phyloP scores from a whole-genome alignment of 345 rosid species.

The Turritis glabra region DNA sequence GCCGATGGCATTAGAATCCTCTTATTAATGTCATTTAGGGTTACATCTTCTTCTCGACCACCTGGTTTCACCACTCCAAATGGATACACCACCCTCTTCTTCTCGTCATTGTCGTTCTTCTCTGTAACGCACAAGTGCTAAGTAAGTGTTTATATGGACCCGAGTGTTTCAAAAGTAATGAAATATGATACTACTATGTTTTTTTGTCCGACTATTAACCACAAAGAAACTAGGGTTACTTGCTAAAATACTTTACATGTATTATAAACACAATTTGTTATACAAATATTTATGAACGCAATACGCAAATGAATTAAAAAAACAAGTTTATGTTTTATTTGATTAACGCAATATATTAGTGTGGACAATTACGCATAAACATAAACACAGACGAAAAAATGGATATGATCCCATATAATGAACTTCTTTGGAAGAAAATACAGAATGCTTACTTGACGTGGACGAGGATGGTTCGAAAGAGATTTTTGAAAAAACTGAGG shows the following conservation, averaged over 20 bases:
- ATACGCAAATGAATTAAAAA: background rate
- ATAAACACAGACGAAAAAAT: background rate
- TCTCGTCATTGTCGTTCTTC: constrained; percentile 14
- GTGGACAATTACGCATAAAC: background rate
- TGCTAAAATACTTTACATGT: background rate
- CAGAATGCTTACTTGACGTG: constrained; percentile 25
- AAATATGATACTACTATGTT: too few relatives aligned
- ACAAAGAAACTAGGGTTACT: background rate
- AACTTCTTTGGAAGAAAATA: background rate
- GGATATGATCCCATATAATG: background rate
- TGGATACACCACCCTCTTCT: constrained; percentile 79
- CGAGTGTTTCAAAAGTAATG: too few relatives aligned
- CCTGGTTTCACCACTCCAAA: constrained; percentile 97
- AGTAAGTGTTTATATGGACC: background rate
- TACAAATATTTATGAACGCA: background rate
- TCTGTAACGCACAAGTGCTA: constrained; percentile 3
- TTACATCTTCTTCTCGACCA: constrained; percentile 81
- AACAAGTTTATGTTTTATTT: background rate
- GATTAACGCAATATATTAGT: background rate
- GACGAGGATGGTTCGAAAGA: constrained; percentile 7
- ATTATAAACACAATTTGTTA: background rate
- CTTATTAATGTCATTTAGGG: constrained; percentile 81
- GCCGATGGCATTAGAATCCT: constrained; percentile 84
- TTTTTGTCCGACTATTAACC: too few relatives aligned
- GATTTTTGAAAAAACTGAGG: background rate